A percentile compares a stretch with the other conserved stretches of the same genome.
Evolutionary conservation across 441 rosid genomes (phyloP).

Genomic region (Eruca vesicaria): DNA sequence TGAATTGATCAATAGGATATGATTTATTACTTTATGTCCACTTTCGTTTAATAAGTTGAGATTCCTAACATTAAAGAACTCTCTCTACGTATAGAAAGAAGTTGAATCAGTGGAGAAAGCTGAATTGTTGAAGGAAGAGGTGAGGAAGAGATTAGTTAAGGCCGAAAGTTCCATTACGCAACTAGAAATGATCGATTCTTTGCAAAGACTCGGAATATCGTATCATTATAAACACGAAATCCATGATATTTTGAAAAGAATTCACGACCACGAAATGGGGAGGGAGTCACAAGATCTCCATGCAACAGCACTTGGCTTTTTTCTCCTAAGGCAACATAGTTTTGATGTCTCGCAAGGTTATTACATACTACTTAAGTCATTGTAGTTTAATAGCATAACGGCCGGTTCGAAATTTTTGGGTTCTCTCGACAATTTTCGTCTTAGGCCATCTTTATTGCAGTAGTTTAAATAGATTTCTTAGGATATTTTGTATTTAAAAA

Average conservation of each 20-base stretch:
- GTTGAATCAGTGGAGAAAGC: conserved; percentile 1
- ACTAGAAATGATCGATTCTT: conserved; percentile 33
- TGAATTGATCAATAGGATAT: background rate
- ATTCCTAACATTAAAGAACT: background rate
- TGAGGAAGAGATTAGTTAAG: conserved; percentile 1
- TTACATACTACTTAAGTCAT: background rate
- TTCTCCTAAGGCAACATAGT: conserved; percentile 35
- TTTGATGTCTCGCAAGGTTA: conserved; percentile 27
- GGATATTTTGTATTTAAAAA: too few species aligned
- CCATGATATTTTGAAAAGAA: background rate
- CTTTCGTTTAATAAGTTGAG: background rate
- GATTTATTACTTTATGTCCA: background rate
- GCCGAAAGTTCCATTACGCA: background rate
- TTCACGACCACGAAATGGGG: background rate
- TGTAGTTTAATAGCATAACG: background rate
- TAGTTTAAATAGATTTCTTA: too few species aligned
- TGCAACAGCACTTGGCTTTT: conserved; percentile 26
- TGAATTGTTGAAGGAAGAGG: conserved; percentile 13
- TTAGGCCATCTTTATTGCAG: too few species aligned
- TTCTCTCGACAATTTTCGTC: background rate
- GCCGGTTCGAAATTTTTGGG: background rate
- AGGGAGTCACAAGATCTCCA: conserved; percentile 16
- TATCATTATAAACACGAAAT: conserved; percentile 38
- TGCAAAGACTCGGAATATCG: conserved; percentile 43
- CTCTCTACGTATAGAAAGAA: background rate